Conservation (phyloP, 345 rosid genomes). For the Ceriops decandra region DNA sequence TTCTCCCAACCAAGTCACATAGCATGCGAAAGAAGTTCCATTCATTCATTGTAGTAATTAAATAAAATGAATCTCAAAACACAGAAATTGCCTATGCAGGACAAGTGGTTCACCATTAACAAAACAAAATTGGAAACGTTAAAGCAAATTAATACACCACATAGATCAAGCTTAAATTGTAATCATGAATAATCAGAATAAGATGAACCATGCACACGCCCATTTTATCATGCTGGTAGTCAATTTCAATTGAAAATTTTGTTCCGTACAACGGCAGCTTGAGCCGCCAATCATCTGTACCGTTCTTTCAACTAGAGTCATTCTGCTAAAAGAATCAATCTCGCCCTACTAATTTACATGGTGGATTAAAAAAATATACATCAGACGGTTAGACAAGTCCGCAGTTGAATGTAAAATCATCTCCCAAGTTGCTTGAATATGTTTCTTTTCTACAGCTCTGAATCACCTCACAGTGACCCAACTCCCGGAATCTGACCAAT, state of each 20-base stretch:
- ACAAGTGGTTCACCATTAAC: no score
- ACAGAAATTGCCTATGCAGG: no score
- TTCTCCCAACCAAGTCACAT: no score
- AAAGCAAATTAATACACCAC: no score
- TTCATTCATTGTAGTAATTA: no score
- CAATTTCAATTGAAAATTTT: no score
- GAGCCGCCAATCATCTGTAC: background rate
- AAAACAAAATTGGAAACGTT: no score
- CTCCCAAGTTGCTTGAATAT: background rate
- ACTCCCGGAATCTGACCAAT: constrained; percentile 9
- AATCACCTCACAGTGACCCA: constrained; percentile 22
- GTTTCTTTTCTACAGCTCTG: background rate
- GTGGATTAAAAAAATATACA: background rate
- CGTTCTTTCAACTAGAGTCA: constrained; percentile 1
- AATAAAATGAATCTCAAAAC: no score
- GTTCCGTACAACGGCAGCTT: background rate
- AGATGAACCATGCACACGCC: no score
- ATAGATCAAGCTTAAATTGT: no score
- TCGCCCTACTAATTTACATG: background rate
- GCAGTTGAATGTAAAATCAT: constrained; percentile 3
- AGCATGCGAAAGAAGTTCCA: no score
- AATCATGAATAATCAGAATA: no score
- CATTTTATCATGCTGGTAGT: background rate
- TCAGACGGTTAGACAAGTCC: background rate
- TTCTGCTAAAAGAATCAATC: constrained; percentile 3